Conservation (phyloP, 2,329 filamentous ascomycete genomes). For the Colletotrichum orchidophilum region DNA sequence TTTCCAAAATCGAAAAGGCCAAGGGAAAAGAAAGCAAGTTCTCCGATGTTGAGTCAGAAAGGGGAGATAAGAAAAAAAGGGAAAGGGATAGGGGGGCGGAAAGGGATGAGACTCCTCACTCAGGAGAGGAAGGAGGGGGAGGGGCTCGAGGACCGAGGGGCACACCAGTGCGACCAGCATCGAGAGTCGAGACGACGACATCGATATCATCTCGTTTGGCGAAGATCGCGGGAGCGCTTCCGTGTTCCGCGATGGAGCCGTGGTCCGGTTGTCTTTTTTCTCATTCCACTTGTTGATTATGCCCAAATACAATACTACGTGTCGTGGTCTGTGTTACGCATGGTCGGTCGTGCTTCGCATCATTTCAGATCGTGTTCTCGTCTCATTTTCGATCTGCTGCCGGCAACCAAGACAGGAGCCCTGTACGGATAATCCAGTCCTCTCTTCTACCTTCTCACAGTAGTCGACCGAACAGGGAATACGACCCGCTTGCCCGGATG, state of each 20-base stretch:
- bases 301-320: neutral
- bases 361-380: neutral
- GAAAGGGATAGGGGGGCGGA: neutral
- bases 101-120: neutral
- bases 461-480: neutral
- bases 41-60: neutral
- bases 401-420: neutral
- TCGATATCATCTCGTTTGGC: slow-evolving; percentile 21
- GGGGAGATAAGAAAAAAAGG: neutral
- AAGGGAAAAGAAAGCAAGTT: neutral
- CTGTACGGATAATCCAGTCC: too few species aligned
- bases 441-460: neutral
- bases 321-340: neutral
- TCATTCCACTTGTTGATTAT: neutral
- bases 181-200: slow-evolving; percentile 5
- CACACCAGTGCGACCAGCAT: neutral
- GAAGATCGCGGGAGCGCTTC: slow-evolving; percentile 15
- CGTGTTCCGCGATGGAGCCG: neutral
- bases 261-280: neutral
- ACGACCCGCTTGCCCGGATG: slow-evolving; percentile 1
- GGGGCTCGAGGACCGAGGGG: slow-evolving; percentile 11
- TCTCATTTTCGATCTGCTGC: slow-evolving; percentile 6
- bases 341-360: neutral
- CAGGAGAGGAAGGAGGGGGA: slow-evolving; percentile 7
- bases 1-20: neutral